Evolutionary conservation across 1,284 basidiomycete species (phyloP), one percentile per base, ranked within the genome.

Genomic region (Rhodotorula glutinis): DNA sequence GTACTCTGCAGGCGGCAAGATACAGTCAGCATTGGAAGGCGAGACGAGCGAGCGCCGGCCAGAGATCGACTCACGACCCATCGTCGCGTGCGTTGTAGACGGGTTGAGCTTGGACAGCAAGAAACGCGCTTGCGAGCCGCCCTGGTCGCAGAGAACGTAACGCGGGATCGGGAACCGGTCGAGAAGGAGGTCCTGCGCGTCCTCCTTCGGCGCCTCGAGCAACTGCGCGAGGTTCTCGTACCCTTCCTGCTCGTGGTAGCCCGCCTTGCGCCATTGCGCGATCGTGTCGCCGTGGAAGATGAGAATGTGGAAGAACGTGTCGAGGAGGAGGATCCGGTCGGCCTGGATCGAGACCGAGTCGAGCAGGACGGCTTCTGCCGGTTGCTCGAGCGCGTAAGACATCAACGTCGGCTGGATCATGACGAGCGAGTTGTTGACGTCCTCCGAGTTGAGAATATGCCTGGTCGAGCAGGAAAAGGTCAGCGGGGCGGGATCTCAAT

Each of bases 401-500:
- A 98, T 98, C 66, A 99, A 85, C 17, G 96, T 99, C 2, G 96
- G 96, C 79, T 99, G 96, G 67, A 99, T 99, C 94, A 98, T 98
- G 81, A 98, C 96, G 69, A 99, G 82, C 49, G 94, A 97, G 80
- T 98, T 97, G 85, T 98, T 98, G 76, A 98, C 95, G 78, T 99
- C 96, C 80, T 96, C 92, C 76, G 94, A 90, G 80, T 98, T 95
- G 63, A 98, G 83, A 53, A 98, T 88, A 79, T 98, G 96, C 73
- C 94, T 93, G 73, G 11, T 10, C 23, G 27, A n/a, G 10, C 13
- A 3, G 1, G 49, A 23, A 14, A 67, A 66, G 38, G 56, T 44
- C 13, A 65, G n/a, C 13, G 14, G 47, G 14, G 14, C 49, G 27
- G 25, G 25, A 23, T 23, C 21, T 3, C 0, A 40, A 25, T 33